A percentile compares a stretch with the other conserved stretches of the same genome.
Evolutionary conservation across 106 monocot genomes (phyloP).

Genomic region (Apostasia ramifera): DNA sequence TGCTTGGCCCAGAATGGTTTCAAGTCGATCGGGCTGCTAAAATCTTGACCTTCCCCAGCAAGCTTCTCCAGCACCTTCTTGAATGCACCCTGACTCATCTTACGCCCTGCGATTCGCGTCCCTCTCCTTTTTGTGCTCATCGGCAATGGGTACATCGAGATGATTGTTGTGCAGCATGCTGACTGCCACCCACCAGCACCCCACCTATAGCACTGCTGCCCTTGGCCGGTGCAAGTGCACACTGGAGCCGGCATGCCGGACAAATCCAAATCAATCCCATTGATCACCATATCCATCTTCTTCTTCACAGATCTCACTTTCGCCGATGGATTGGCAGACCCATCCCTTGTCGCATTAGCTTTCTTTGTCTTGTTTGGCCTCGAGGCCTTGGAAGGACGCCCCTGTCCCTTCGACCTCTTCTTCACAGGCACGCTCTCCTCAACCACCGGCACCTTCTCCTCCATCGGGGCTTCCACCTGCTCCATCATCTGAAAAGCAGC

Average conservation of each 20-base stretch:
- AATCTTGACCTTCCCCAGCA: constrained; percentile 47
- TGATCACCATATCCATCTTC: constrained; percentile 35
- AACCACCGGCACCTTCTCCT: constrained; percentile 9
- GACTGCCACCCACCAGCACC: constrained; percentile 57
- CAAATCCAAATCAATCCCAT: constrained; percentile 50
- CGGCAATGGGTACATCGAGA: constrained; percentile 39
- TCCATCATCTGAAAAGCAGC: constrained; percentile 42
- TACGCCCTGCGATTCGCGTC: constrained; percentile 48
- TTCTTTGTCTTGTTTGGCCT: constrained; percentile 70
- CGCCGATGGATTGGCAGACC: constrained; percentile 2
- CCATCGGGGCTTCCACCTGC: constrained; percentile 15
- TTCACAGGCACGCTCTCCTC: constrained; percentile 23
- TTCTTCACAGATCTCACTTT: constrained; percentile 27
- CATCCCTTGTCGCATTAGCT: constrained; percentile 16
- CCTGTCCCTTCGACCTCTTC: constrained; percentile 32
- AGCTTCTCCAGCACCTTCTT: constrained; percentile 60
- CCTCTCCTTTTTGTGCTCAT: constrained; percentile 44
- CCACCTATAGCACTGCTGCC: constrained; percentile 49
- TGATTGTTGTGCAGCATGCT: constrained; percentile 42
- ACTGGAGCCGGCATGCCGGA: constrained; percentile 47
- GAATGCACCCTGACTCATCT: constrained; percentile 60
- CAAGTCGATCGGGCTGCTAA: constrained; percentile 51
- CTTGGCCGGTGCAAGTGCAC: constrained; percentile 38
- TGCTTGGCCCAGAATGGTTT: constrained; percentile 45
- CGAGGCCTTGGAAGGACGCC: constrained; percentile 24